Evolutionary conservation across 2,329 filamentous ascomycete genomes (phyloP), one percentile per base, ranked within the genome.

Genomic region (Cordyceps fumosorosea): DNA sequence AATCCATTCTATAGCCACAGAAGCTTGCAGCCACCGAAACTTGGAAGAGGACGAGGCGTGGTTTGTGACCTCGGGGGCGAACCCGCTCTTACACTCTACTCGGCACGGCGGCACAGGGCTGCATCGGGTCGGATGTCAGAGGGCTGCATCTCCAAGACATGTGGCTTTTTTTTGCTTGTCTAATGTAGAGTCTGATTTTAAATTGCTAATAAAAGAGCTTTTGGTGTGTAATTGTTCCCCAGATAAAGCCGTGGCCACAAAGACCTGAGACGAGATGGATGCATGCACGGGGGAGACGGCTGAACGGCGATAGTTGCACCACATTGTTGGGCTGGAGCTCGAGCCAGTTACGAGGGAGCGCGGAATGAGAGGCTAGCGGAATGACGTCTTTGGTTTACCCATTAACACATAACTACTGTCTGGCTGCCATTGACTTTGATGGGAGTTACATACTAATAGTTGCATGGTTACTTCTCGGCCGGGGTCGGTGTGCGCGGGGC

Each of bases 181-280:
- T 37, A 37, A 32, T 32, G 29, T 8, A 5, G 29, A 24, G 29
- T 18, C 29, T 26, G 32, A 34, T 45, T 20, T 37, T 14, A 52
- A 34, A 32, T n/a, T 44, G 11, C n/a, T 47, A 5, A 22, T 7
- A 1, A 47, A 47, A 3, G 20, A 47, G n/a, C 20, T 47, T 14
- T 37, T 14, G 29, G 29, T 37, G 29, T 32, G 29, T 8, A 32
- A 14, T 37, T 3, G 10, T 37, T 37, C 26, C 51, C 22, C 24
- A 40, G 24, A 29, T 53, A 44, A 50, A n/a, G 14, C 18, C 22
- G 45, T 26, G 18, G 11, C 34, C 45, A 58, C 44, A 48, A 37
- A 26, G 26, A 50, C 56, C 56, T 58, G 56, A 58, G 56, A 58
- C 56, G 56, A 50, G 44, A 56, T 16, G 34, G 34, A n/a, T 45